These are phyloP conservation scores for Talaromyces stipitatus DNA, from an alignment of 495 filamentous ascomycete genomes.

Conservation along the genomic window DNA sequence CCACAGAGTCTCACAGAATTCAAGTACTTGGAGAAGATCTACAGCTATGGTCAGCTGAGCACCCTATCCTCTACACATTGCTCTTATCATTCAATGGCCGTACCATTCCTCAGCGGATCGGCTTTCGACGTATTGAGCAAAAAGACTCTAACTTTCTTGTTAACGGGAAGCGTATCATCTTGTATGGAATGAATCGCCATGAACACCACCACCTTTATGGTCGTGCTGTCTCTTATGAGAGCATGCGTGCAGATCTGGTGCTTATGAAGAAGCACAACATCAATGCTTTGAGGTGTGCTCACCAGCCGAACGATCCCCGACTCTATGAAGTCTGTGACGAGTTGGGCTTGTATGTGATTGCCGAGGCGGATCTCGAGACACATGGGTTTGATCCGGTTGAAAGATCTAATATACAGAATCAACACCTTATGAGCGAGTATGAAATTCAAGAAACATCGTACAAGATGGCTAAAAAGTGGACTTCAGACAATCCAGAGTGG, in stretches of 20 bases:
- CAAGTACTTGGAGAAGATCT: not conserved
- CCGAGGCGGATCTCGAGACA: not conserved
- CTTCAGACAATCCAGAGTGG: not conserved
- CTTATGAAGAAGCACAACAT: not conserved
- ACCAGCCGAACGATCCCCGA: not conserved
- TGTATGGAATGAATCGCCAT: not conserved
- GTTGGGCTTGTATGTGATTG: not conserved
- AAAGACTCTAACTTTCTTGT: not conserved
- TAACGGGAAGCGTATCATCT: not conserved
- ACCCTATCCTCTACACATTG: not conserved
- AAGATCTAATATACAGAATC: not conserved
- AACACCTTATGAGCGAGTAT: not conserved
- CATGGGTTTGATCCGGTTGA: not conserved
- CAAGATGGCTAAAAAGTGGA: not conserved
- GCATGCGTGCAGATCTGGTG: not conserved
- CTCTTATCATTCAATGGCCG: not conserved
- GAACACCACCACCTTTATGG: not conserved
- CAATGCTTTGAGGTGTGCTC: not conserved
- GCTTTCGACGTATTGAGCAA: not conserved
- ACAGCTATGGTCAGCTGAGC: not conserved
- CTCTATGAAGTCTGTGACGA: not conserved
- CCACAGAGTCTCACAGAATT: slow-evolving; percentile 4
- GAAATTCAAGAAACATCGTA: not conserved
- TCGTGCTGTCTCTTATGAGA: not conserved
- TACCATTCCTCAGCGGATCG: not conserved